These are phyloP conservation scores for Pythium biforme DNA, from an alignment of 352 stramenopile genomes.

Conservation along the genomic window DNA sequence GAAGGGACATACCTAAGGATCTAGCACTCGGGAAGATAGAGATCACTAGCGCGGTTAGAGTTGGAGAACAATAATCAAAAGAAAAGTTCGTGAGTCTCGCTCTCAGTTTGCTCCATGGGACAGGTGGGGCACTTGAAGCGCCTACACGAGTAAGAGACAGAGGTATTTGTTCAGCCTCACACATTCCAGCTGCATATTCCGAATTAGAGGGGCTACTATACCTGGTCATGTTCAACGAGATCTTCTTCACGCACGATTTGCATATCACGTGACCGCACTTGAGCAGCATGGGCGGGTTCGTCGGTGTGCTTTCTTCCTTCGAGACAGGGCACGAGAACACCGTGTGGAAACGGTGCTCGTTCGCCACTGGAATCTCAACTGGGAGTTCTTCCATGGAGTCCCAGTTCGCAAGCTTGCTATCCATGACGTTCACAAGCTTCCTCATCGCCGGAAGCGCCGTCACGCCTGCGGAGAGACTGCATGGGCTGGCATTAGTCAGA, in stretches of 20 bases:
- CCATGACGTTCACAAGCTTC: constrained; percentile 80
- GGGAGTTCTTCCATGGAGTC: constrained; percentile 67
- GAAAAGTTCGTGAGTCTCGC: constrained; percentile 71
- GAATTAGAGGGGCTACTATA: constrained; percentile 11
- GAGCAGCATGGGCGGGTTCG: constrained; percentile 82
- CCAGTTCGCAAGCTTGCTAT: constrained; percentile 78
- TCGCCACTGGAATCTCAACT: constrained; percentile 77
- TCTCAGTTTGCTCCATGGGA: constrained; percentile 76
- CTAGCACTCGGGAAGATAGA: not conserved
- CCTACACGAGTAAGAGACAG: constrained; percentile 25
- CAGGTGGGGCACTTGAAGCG: constrained; percentile 89
- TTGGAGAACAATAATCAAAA: constrained; percentile 35
- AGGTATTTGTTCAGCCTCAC: not conserved
- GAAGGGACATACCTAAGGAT: constrained; percentile 2
- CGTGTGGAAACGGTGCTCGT: constrained; percentile 84
- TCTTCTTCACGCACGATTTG: constrained; percentile 73
- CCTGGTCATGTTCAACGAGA: constrained; percentile 81
- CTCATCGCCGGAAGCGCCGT: constrained; percentile 70
- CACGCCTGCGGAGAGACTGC: constrained; percentile 66
- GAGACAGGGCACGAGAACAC: constrained; percentile 88
- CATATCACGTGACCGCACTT: constrained; percentile 88
- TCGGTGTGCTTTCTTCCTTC: constrained; percentile 82
- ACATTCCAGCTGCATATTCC: not conserved
- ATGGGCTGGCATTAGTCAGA: constrained; percentile 2
- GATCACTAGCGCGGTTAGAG: not conserved